Percentiles rank a stretch among this genome's conserved stretches.
phyloP scores from a whole-genome alignment of 257 asterid species.

The Coffea canephora region DNA sequence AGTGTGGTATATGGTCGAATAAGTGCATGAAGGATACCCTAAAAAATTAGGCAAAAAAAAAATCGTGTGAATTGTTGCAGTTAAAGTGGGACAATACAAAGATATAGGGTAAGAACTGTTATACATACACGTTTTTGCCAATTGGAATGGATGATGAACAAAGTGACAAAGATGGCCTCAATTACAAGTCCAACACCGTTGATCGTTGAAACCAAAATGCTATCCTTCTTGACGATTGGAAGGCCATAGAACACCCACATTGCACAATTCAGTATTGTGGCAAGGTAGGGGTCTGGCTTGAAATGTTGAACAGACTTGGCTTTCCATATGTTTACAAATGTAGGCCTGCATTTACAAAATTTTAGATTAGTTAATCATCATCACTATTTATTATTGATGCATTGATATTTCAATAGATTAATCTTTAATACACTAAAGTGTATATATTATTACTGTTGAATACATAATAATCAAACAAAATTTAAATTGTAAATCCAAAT shows the following conservation, averaged over 20 bases:
- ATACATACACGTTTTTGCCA: conserved; percentile 43
- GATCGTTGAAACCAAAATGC: conserved; percentile 60
- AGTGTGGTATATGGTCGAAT: no score
- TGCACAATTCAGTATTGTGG: conserved; percentile 50
- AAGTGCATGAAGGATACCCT: no score
- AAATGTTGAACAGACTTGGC: conserved; percentile 51
- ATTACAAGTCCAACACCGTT: conserved; percentile 54
- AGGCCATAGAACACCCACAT: conserved; percentile 73
- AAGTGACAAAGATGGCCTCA: conserved; percentile 31
- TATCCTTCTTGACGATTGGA: conserved; percentile 63
- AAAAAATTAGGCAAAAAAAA: no score
- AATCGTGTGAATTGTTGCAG: background rate
- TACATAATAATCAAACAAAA: no score
- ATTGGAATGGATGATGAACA: conserved; percentile 48
- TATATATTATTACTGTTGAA: no score
- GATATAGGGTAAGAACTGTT: background rate
- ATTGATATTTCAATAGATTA: background rate
- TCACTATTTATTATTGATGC: background rate
- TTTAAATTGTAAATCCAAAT: no score
- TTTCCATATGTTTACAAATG: conserved; percentile 44
- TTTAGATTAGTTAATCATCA: background rate
- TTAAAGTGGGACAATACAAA: background rate
- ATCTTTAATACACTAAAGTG: background rate
- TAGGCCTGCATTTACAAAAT: conserved; percentile 46
- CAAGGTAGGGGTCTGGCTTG: conserved; percentile 50